Evolutionary conservation across 148 eudicot species (phyloP), one percentile per base, ranked within the genome.

Genomic region (Talinum fruticosum): DNA sequence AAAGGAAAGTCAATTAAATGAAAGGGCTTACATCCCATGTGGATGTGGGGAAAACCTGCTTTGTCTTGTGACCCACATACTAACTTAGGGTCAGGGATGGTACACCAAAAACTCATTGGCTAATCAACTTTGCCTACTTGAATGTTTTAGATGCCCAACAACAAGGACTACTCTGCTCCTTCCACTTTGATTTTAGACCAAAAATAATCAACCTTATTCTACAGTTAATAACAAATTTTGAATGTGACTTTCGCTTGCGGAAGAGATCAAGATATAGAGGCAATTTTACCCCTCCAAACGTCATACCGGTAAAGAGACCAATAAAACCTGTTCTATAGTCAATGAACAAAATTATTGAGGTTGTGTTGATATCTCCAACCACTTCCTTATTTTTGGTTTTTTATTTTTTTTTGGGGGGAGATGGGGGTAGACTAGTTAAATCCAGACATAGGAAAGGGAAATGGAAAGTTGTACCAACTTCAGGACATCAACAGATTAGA

Each of bases 21-120:
- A n/a, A 61, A 72, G 64, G 61, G 76, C 70, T 51, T 41, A 59
- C 28, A 26, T 29, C 57, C 80, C 80, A 78, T 78, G 80, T 78
- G 80, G 59, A 0, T 59, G 64, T 23, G 64, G 64, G 29, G 64
- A 8, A 6, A 59, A 6, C 64, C 64, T 59, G 18, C 64, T 59
- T 6, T n/a, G 29, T 59, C 29, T 59, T 59, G 64, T 59, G 26
- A 59, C 29, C 64, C 64, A 59, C 64, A 59, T 59, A 23, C n/a
- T 59, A n/a, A 59, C n/a, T 59, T 59, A 59, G 57, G 57, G 57
- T 19, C 15, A 16, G 19, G 28, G 29, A 59, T 59, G n/a, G 23
- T 18, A 19, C 57, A 51, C 21, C 57, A 18, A 19, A 51, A 51
- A 51, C 23, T 51, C 57, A 0, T 51, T 51, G 57, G 57, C 57